Evolutionary conservation across 768 basidiomycete genomes (phyloP).

Genomic region (Amanita fuliginea): DNA sequence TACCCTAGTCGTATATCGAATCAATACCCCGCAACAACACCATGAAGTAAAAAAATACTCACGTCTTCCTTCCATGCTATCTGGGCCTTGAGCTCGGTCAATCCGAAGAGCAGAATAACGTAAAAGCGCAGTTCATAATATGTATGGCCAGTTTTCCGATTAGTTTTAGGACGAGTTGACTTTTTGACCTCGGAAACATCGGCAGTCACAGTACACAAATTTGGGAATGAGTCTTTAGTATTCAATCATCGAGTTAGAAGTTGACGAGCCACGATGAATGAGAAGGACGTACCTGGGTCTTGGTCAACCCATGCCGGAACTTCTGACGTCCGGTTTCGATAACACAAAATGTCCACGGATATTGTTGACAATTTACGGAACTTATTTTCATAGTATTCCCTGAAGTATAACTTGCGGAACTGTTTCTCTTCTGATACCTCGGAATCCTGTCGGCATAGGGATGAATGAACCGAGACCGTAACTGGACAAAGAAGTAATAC

Average conservation of each 20-base stretch:
- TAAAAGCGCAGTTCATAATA: constrained; percentile 21
- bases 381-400: constrained; percentile 2
- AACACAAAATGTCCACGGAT: constrained; percentile 9
- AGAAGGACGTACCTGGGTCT: constrained; percentile 8
- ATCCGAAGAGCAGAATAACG: constrained; percentile 30
- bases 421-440: constrained; percentile 14
- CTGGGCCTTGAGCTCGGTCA: constrained; percentile 35
- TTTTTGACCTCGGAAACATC: constrained; percentile 10
- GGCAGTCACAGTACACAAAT: constrained; percentile 13
- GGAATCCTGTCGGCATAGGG: constrained; percentile 10
- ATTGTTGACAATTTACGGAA: constrained; percentile 8
- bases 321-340: constrained; percentile 9
- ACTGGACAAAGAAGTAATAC: neutral
- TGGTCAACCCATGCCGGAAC: constrained; percentile 10
- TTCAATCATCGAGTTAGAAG: neutral
- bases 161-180: neutral
- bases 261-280: neutral
- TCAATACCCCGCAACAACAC: neutral
- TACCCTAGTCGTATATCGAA: constrained; percentile 2
- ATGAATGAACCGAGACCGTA: neutral
- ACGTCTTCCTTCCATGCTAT: constrained; percentile 33
- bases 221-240: constrained; percentile 10
- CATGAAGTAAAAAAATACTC: neutral
- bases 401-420: constrained; percentile 9
- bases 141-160: neutral